Evolutionary conservation across 371 early-diverging fungal genomes (phyloP).

Genomic region (Actinomortierella wolfii): DNA sequence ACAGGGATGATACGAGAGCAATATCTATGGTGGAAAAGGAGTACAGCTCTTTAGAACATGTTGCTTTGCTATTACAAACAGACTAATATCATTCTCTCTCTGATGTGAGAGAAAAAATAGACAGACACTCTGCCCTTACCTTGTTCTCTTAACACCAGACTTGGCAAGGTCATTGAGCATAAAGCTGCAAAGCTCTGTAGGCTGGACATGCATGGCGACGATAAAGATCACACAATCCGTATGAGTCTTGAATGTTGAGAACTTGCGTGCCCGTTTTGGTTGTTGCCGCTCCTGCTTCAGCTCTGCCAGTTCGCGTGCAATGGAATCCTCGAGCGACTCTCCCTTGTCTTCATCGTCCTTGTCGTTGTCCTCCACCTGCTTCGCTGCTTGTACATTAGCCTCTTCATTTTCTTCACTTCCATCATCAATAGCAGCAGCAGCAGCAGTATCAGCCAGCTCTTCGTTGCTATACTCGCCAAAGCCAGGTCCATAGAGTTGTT

Average conservation of each 20-base stretch:
- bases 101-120: background rate
- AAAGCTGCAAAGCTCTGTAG: constrained; percentile 60
- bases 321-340: constrained; percentile 65
- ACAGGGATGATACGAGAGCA: constrained; percentile 70
- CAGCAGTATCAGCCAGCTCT: background rate
- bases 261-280: constrained; percentile 50
- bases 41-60: no score
- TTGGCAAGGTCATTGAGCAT: constrained; percentile 64
- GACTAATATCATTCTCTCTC: background rate
- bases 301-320: constrained; percentile 67
- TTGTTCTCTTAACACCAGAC: constrained; percentile 60
- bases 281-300: constrained; percentile 62
- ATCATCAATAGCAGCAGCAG: no score
- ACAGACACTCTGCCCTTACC: constrained; percentile 31
- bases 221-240: constrained; percentile 69
- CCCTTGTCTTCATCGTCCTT: constrained; percentile 49
- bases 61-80: background rate
- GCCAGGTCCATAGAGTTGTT: constrained; percentile 51
- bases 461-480: constrained; percentile 17
- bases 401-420: constrained; percentile 8
- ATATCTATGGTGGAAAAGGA: constrained; percentile 40
- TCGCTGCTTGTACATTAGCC: constrained; percentile 12
- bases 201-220: constrained; percentile 58
- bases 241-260: constrained; percentile 56
- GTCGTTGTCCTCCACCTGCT: no score